phyloP scores from a whole-genome alignment of 2,329 filamentous ascomycete genomes.

The Verticillium longisporum region DNA sequence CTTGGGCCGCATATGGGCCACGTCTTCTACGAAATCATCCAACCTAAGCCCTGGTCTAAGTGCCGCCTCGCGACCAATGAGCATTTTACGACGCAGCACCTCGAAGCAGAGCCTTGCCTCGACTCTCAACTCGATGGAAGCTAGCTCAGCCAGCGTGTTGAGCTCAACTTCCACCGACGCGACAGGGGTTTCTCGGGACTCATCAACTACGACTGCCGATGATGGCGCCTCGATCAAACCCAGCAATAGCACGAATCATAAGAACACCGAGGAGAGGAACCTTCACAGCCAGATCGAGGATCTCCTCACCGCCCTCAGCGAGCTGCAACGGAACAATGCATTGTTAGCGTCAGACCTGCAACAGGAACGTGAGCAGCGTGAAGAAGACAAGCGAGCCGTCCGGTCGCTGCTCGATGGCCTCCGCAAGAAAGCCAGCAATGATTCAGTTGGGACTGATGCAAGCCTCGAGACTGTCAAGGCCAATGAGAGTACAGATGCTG shows the following conservation, averaged over 20 bases:
- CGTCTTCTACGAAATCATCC: slow-evolving; percentile 42
- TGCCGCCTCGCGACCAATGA: slow-evolving; percentile 51
- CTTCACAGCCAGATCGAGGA: slow-evolving; percentile 94
- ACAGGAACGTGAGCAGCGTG: slow-evolving; percentile 77
- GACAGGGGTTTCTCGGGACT: slow-evolving; percentile 64
- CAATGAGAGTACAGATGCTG: slow-evolving; percentile 4
- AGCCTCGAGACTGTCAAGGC: slow-evolving; percentile 21
- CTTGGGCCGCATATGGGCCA: slow-evolving; percentile 82
- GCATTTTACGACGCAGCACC: slow-evolving; percentile 72
- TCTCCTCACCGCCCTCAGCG: slow-evolving; percentile 79
- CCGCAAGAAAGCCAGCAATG: slow-evolving; percentile 37
- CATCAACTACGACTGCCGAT: slow-evolving; percentile 53
- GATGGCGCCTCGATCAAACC: slow-evolving; percentile 38
- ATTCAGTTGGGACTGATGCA: slow-evolving; percentile 11
- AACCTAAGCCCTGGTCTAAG: slow-evolving; percentile 49
- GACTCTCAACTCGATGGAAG: slow-evolving; percentile 80
- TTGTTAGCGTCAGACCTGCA: slow-evolving; percentile 75
- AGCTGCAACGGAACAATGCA: slow-evolving; percentile 83
- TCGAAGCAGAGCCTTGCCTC: slow-evolving; percentile 94
- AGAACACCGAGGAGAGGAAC: slow-evolving; percentile 61
- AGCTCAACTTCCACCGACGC: slow-evolving; percentile 78
- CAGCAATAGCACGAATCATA: slow-evolving; percentile 24
- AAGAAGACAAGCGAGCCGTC: slow-evolving; percentile 70
- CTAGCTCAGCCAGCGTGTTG: slow-evolving; percentile 65
- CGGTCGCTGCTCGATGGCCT: slow-evolving; percentile 47